phyloP scores from a whole-genome alignment of 345 rosid genomes.

The Euphorbia tirucalli region DNA sequence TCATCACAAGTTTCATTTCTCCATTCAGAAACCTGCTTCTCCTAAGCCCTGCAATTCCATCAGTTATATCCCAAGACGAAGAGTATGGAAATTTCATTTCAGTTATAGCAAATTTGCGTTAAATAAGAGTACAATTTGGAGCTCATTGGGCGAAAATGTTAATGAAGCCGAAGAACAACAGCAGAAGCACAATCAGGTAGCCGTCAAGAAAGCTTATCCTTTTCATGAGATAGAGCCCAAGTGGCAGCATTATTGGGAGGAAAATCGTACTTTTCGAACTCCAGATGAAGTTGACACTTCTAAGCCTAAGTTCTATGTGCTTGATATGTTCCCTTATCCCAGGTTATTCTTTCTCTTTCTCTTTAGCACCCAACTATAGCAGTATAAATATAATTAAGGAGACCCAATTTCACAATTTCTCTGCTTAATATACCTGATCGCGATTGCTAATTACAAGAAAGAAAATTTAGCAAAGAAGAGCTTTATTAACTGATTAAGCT shows the following conservation, averaged over 20 bases:
- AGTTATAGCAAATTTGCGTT: conserved; percentile 1
- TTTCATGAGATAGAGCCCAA: conserved; percentile 87
- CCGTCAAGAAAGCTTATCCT: conserved; percentile 66
- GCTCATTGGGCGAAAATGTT: conserved; percentile 8
- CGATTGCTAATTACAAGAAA: too few species aligned
- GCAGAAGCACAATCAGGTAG: conserved; percentile 23
- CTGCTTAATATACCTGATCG: not conserved
- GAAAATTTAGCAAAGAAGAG: not conserved
- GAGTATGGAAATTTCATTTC: conserved; percentile 19
- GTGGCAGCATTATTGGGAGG: conserved; percentile 90
- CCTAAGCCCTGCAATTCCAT: conserved; percentile 14
- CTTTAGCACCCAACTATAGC: not conserved
- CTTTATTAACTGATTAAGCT: not conserved
- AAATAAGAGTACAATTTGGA: conserved; percentile 8
- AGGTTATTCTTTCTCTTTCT: conserved; percentile 43
- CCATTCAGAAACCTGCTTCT: conserved; percentile 19
- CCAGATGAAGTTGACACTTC: conserved; percentile 79
- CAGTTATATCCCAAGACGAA: conserved; percentile 15
- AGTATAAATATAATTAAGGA: not conserved
- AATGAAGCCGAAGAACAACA: conserved; percentile 29
- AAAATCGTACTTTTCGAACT: conserved; percentile 69
- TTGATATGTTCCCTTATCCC: conserved; percentile 99
- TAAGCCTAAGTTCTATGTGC: conserved; percentile 90
- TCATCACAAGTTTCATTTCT: not conserved
- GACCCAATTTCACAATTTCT: not conserved